Evolutionary conservation across 345 rosid genomes (phyloP).

Genomic region (Psidium friedrichsthalianum): DNA sequence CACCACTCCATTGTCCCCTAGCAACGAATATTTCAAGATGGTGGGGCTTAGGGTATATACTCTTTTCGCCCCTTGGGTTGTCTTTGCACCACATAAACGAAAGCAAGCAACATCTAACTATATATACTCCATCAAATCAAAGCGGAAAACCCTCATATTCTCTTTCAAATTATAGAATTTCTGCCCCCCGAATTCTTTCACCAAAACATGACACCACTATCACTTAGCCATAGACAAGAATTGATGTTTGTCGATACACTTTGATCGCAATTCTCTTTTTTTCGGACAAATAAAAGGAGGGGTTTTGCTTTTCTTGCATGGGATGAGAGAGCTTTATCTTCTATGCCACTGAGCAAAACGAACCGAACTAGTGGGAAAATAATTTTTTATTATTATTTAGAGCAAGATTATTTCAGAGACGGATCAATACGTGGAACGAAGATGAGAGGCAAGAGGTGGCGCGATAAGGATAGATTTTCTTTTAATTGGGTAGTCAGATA

Average conservation of each 20-base stretch:
- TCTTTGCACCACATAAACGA: not conserved
- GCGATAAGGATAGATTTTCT: not conserved
- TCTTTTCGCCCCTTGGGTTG: not conserved
- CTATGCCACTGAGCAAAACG: not conserved
- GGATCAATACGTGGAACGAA: not conserved
- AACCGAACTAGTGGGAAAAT: not conserved
- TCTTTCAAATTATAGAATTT: not conserved
- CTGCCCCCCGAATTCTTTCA: not conserved
- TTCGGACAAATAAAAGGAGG: not conserved
- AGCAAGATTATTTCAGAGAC: not conserved
- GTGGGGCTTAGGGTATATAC: not conserved
- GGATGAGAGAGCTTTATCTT: not conserved
- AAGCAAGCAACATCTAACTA: not conserved
- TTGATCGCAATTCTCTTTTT: not conserved
- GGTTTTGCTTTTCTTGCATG: not conserved
- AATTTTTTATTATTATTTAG: not conserved
- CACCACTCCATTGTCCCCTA: not conserved
- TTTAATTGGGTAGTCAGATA: not conserved
- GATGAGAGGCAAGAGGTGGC: not conserved
- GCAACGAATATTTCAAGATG: not conserved
- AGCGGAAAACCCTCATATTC: not conserved
- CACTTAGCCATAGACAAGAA: not conserved
- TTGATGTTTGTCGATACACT: not conserved
- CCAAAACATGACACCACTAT: conserved; percentile 1
- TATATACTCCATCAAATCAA: not conserved